Base-by-base conservation (phyloP, 78 protist species). In the Carpediemonas membranifera region DNA sequence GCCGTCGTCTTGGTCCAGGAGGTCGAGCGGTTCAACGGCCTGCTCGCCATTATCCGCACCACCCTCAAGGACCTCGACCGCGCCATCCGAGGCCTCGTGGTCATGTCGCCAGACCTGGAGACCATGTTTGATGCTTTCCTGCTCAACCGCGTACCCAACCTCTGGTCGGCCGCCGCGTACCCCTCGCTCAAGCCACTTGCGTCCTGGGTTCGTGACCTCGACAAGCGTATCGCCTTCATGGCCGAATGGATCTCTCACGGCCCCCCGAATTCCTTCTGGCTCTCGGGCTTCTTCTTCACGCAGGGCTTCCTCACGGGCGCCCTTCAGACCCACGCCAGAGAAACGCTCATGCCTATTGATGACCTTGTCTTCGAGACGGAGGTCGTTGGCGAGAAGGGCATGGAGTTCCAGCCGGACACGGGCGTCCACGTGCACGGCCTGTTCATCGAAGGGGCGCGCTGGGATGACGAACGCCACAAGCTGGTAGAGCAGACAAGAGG, bases 391-490 rank as follows among this genome's bases (percentile, higher is more conserved):
- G 3, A 18, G 3, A 2, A 9, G 35, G 25, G 30, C 30, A 21
- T 1, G 35, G 7, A 1, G 5, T 28, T 39, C 16, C 14, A 9
- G 25, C 85, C 91, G 2, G 73, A 68, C 30, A 67, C 58, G 50
- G 92, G 92, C 36, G 76, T 68, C 27, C 59, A 65, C 60, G 66
- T 80, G 33, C 13, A 30, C 39, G 92, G 92, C 16, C 47, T 80
- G 24, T 81, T 16, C 52, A 0, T 70, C 14, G 92, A 87, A 7
- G 78, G 73, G 30, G 81, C 87, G 0, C 50, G 83, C n/a, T 90
- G 84, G 83, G 78, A 76, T 54, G 5, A 31, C 0, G 65, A 34
- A 25, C n/a, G 19, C 21, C 37, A 54, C n/a, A 13, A 24, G 11
- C 65, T 86, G 19, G 36, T 18, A 0, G 88, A 86, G 43, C 36